A percentile compares a stretch with the other conserved stretches of the same genome.
Conservation (phyloP, 352 stramenopile species). For the Aphanomyces invadans region DNA sequence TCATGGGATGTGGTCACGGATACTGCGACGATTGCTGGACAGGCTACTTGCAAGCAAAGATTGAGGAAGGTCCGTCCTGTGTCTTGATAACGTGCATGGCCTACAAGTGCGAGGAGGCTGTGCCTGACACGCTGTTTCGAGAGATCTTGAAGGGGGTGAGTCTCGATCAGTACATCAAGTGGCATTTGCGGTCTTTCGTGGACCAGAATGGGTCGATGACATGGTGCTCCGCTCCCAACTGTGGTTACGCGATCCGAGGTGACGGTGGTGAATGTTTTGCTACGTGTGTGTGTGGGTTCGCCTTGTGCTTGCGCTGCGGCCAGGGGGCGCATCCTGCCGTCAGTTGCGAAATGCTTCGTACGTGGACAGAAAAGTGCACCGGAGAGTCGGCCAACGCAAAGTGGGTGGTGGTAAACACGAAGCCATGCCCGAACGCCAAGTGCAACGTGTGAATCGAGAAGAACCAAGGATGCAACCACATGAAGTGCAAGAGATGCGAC, state of each 20-base stretch:
- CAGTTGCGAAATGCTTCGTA: slow-evolving; percentile 49
- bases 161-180: slow-evolving; percentile 8
- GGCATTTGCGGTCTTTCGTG: slow-evolving; percentile 24
- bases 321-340: slow-evolving; percentile 82
- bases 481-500: slow-evolving; percentile 44
- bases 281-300: slow-evolving; percentile 18
- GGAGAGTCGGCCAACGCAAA: slow-evolving; percentile 72
- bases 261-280: slow-evolving; percentile 18
- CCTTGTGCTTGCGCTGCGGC: slow-evolving; percentile 46
- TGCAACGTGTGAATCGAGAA: slow-evolving; percentile 60
- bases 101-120: slow-evolving; percentile 61
- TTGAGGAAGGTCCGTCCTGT: slow-evolving; percentile 60
- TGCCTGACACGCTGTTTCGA: slow-evolving; percentile 47
- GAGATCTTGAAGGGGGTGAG: slow-evolving; percentile 30
- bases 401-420: slow-evolving; percentile 55
- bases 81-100: slow-evolving; percentile 69
- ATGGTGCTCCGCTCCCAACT: slow-evolving; percentile 22
- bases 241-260: slow-evolving; percentile 14
- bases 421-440: slow-evolving; percentile 36
- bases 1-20: slow-evolving; percentile 73
- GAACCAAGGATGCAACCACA: slow-evolving; percentile 69
- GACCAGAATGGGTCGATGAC: slow-evolving; percentile 23
- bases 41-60: slow-evolving; percentile 32
- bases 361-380: slow-evolving; percentile 81
- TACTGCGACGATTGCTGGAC: slow-evolving; percentile 85